Evolutionary conservation across 2,329 filamentous ascomycete species (phyloP), one percentile per base, ranked within the genome.

Genomic region (Nothophoma quercina): DNA sequence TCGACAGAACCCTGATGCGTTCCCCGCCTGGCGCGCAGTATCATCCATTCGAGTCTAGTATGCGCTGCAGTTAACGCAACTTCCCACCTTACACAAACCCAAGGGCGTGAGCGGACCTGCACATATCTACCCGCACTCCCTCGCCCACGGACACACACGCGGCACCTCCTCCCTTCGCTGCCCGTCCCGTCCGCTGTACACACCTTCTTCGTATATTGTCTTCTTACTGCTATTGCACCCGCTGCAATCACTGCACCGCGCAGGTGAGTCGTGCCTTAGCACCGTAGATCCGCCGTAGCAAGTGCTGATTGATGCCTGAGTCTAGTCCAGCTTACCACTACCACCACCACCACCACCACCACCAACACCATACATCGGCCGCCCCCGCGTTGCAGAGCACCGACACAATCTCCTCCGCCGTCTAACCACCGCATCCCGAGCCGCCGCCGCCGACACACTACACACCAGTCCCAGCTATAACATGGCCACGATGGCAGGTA

Each of bases 261-360:
- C 55, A 28, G 50, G 63, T 70, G 46, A 50, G 65, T 53, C 43
- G 50, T 42, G 43, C 39, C 39, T 38, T 28, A 18, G 18, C 56
- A 36, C 58, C 49, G 64, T 51, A 43, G 34, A 45, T 52, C 40
- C 40, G 51, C 58, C 51, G 41, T 47, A 16, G n/a, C 56, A 46
- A 44, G 49, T 67, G 71, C 72, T 75, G 71, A 75, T 70, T 75
- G 71, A 75, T 70, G 69, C 65, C 67, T 69, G 53, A 58, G 51
- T 57, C 55, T 60, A 66, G 63, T 64, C 60, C 60, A 67, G 62
- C 64, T 63, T 55, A 59, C 49, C 40, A 44, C 28, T 40, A 56
- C 55, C 33, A n/a, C 36, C 35, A 21, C 18, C 39, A 35, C 26
- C 15, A 28, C 19, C 39, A 38, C 26, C 51, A 44, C 32, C 16